Base-by-base conservation (phyloP, 768 basidiomycete species). In the Leccinum longicurvipes region DNA sequence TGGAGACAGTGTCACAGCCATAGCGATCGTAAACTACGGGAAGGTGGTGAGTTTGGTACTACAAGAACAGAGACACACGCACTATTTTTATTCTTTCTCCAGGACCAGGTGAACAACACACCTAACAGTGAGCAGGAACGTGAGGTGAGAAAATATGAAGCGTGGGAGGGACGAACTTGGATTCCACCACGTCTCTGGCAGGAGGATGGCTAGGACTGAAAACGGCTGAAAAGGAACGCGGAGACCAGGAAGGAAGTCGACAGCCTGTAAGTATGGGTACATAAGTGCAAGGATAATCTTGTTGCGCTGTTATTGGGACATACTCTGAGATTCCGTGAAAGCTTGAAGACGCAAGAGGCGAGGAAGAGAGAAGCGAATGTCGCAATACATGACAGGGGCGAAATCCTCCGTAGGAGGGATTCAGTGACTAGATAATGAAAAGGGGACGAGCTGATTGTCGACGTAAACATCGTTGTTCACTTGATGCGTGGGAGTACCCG, bases 101-200 rank as follows among this genome's bases (percentile, higher is more conserved):
- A 67, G 31, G 57, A 53, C 65, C 66, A 69, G 23, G 60, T 45
- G 34, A 67, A 67, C 3, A 50, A 17, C 3, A 51, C 6, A 14
- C 66, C 63, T 66, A 5, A 14, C 12, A 7, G 23, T 23, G 15
- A n/a, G 17, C n/a, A 41, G 28, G 41, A 45, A 48, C 27, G 28
- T 39, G 17, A 57, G 28, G 24, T 10, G 4, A 28, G 31, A 36
- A 23, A 51, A 5, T 8, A 23, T 23, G 41, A 4, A 19, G 11
- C 28, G 32, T 25, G 32, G 15, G 44, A 57, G 28, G 4, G 12
- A 50, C 54, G 19, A 27, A 63, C 63, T 29, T 27, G 60, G 60
- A 28, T 69, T 64, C 66, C 62, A 64, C 55, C 53, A 61, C 23
- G 52, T 55, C 34, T 57, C 61, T 50, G 62, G 67, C 19, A 58